Evolutionary conservation across 768 basidiomycete genomes (phyloP), one percentile per base, ranked within the genome.

Genomic region (Suillus subalutaceus): DNA sequence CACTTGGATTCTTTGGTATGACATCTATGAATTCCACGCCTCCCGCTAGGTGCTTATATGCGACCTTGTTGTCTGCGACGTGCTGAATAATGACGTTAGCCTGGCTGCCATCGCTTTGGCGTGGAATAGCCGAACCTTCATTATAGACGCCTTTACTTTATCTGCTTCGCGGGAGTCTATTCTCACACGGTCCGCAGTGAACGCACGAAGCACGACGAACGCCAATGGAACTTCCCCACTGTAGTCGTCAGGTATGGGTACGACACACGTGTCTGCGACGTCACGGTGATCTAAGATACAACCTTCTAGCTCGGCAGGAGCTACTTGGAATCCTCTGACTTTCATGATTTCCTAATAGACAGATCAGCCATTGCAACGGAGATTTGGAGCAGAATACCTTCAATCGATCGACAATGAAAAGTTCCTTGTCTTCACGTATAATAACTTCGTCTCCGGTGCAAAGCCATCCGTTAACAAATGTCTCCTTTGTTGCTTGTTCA

Each of bases 381-480:
- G 62, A 9, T 6, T 37, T 6, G n/a, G n/a, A 65, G 13, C 37
- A 41, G 63, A 26, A 30, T 60, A 84, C 88, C 80, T 91, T 91
- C 30, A 90, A 73, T 43, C 90, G 81, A 72, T 91, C 90, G 15
- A 88, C 73, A 53, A 91, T 82, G 70, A 85, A 86, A 3, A 91
- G 67, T 65, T 90, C 86, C 9, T 82, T 80, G 66, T 88, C 82
- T 70, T 81, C 72, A 62, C 82, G 80, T 62, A 91, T 83, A 61
- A 78, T 77, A 4, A 84, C 89, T 72, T 89, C 86, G 69, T 91
- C 90, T 2, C 90, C 91, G 0, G 90, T 91, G 63, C 80, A 81
- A 4, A 91, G 80, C 90, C 89, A 92, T 88, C 90, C 90, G 66
- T 90, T 82, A 18, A 86, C 67, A 72, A 91, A 92, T 0, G 88